Evolutionary conservation across 2,329 filamentous ascomycete genomes (phyloP).

Genomic region (Monosporascus sp.): DNA sequence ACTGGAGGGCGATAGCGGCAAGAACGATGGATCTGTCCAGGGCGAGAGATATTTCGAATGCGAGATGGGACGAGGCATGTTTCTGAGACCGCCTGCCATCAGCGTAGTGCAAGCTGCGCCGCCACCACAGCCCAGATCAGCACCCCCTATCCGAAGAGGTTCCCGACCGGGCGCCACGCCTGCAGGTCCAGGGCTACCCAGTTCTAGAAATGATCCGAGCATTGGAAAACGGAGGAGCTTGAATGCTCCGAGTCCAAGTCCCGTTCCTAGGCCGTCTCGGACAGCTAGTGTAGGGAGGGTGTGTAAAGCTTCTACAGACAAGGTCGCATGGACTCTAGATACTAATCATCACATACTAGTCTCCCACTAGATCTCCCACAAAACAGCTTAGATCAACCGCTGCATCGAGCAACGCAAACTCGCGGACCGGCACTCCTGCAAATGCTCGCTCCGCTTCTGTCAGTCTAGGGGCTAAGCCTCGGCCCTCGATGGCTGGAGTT

Average conservation of each 20-base stretch:
- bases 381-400: constrained; percentile 59
- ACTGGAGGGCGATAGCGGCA: constrained; percentile 73
- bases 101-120: constrained; percentile 48
- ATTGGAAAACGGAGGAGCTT: constrained; percentile 60
- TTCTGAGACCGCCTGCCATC: constrained; percentile 69
- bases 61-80: constrained; percentile 71
- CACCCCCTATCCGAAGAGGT: constrained; percentile 33
- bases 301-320: constrained; percentile 21
- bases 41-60: constrained; percentile 88
- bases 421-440: constrained; percentile 61
- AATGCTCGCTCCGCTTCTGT: constrained; percentile 42
- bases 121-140: constrained; percentile 29
- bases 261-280: constrained; percentile 51
- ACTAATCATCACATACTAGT: constrained; percentile 41
- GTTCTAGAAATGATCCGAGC: constrained; percentile 48
- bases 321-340: not conserved
- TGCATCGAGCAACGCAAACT: constrained; percentile 50
- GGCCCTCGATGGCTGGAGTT: constrained; percentile 47
- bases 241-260: constrained; percentile 68
- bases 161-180: constrained; percentile 25
- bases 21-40: constrained; percentile 90
- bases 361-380: constrained; percentile 72
- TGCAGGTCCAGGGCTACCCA: constrained; percentile 36
- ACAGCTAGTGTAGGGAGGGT: constrained; percentile 54
- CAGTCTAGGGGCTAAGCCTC: constrained; percentile 37